Conservation (phyloP, 129 eudicot genomes). For the Artemisia argyi region DNA sequence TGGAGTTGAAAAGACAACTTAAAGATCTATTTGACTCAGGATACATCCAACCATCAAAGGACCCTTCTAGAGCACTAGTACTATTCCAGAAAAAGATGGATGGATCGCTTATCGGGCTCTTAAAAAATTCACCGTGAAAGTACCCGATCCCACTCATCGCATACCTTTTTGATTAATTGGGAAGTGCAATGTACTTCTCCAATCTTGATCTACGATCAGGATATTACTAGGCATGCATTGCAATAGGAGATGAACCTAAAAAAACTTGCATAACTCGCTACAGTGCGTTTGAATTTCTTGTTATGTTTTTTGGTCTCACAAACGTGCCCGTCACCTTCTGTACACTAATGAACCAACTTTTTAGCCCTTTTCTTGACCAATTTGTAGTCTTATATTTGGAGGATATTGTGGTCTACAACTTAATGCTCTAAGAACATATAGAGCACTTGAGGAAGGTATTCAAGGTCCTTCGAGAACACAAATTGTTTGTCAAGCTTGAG, state of each 20-base stretch:
- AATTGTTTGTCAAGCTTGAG: not conserved
- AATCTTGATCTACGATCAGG: not conserved
- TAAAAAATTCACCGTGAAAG: not conserved
- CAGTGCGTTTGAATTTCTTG: not conserved
- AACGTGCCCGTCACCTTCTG: not conserved
- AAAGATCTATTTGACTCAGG: not conserved
- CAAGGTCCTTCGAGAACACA: not conserved
- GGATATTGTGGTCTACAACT: not conserved
- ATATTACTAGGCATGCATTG: not conserved
- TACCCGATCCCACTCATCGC: not conserved
- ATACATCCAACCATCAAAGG: not conserved
- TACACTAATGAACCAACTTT: not conserved
- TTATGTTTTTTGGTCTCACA: not conserved
- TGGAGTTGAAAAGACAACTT: no score
- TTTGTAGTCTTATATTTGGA: not conserved
- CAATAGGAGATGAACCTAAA: not conserved
- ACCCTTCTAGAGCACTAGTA: not conserved
- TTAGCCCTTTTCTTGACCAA: not conserved
- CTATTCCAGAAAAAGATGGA: not conserved
- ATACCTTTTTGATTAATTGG: not conserved
- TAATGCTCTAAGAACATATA: not conserved
- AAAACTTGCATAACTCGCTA: not conserved
- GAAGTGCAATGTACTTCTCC: not conserved
- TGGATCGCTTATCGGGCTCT: not conserved
- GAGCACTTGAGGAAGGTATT: not conserved